Evolutionary conservation across 768 basidiomycete species (phyloP).

Genomic region (Termitomyces sp.): DNA sequence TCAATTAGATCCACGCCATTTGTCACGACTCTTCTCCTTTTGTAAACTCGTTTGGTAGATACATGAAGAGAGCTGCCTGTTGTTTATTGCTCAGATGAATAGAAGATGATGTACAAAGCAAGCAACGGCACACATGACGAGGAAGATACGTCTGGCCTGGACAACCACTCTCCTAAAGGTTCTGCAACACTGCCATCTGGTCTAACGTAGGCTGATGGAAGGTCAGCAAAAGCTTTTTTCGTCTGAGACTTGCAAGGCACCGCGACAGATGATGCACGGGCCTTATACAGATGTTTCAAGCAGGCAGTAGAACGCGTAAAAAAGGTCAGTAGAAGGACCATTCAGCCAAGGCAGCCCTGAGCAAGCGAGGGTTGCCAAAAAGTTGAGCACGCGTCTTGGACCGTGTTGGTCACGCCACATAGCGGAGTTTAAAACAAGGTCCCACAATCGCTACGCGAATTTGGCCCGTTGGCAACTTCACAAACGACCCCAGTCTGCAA

Average conservation of each 20-base stretch:
- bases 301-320: background rate
- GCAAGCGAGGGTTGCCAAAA: background rate
- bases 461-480: slow-evolving; percentile 24
- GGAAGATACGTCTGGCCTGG: slow-evolving; percentile 16
- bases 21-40: background rate
- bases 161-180: slow-evolving; percentile 37
- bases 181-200: slow-evolving; percentile 37
- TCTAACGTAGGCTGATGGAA: slow-evolving; percentile 42
- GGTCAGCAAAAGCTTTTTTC: slow-evolving; percentile 49
- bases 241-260: slow-evolving; percentile 19
- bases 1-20: background rate
- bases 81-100: background rate
- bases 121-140: slow-evolving; percentile 2
- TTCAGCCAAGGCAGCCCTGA: background rate
- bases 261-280: slow-evolving; percentile 4
- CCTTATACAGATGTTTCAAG: background rate
- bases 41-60: background rate
- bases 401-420: slow-evolving; percentile 20
- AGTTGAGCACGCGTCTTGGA: slow-evolving; percentile 17
- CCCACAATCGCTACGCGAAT: slow-evolving; percentile 23
- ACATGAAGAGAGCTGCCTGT: background rate
- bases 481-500: slow-evolving; percentile 18
- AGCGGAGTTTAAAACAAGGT: slow-evolving; percentile 35
- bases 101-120: background rate
- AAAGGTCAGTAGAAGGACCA: slow-evolving; percentile 5